Base-by-base conservation (phyloP, 345 rosid genomes). In the Lenwebbia sp. region DNA sequence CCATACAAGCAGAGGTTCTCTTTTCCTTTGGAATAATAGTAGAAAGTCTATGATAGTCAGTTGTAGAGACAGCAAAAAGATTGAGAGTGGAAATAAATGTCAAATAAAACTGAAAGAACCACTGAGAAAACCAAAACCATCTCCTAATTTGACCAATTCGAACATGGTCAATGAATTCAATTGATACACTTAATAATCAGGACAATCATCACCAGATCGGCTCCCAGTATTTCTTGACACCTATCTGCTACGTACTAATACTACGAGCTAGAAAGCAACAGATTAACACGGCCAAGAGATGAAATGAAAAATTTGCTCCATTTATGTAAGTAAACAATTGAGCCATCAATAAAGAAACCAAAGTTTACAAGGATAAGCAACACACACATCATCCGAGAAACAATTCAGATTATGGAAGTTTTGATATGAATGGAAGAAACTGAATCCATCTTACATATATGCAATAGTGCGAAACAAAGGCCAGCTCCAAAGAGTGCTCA, bases 1-100 rank as follows among this genome's bases (percentile, higher is more conserved):
- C 98, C 98, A 87, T 94, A 96, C 62, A 96, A 92, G 89, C 98
- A 93, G 23, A 95, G 90, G 86, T 95, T 95, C 92, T 96, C 98
- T 89, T 96, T 96, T 84, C 95, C 99, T 96, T 92, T 70, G 78
- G 26, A 2, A 70, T 37, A 37, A 33, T 22, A 70, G 25, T 19
- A 70, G 47, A 9, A 33, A 30, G 75, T 30, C 15, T 62, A 62
- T 62, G 41, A 62, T 7, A 62, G 41, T 33, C 75, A 62, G 40
- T 19, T 13, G 40, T 2, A 70, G 25, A 70, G 25, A 37, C 7
- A 70, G 78, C 78, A 37, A 40, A 70, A 5, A 33, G 78, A 70
- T 33, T 4, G 23, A 33, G 47, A 37, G 47, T 19, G 78, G 13
- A 70, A 70, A 70, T 33, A 19, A 37, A 70, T 70, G 78, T 70